phyloP scores from a whole-genome alignment of 2,329 filamentous ascomycete species.

The Knufia petricola region DNA sequence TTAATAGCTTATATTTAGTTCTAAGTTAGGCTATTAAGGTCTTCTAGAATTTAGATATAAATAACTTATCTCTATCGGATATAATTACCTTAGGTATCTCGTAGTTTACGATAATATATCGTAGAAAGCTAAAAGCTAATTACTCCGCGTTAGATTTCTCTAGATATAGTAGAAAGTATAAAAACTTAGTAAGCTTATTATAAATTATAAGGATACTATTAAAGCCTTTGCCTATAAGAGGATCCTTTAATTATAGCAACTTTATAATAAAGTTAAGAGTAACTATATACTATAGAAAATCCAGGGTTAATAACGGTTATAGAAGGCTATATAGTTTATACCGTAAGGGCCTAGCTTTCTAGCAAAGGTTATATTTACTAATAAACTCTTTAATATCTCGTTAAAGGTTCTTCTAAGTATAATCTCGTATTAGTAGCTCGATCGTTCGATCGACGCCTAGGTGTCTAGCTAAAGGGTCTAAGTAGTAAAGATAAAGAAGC shows the following conservation, averaged over 20 bases:
- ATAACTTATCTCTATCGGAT: constrained; percentile 8
- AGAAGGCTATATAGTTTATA: constrained; percentile 13
- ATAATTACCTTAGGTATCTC: constrained; percentile 9
- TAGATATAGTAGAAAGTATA: constrained; percentile 6
- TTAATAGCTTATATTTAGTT: constrained; percentile 11
- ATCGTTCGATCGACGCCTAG: constrained; percentile 11
- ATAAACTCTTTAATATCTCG: constrained; percentile 11
- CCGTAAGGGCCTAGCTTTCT: constrained; percentile 10
- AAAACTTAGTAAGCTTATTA: constrained; percentile 9
- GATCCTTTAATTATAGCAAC: constrained; percentile 7
- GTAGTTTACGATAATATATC: constrained; percentile 9
- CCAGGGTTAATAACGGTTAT: constrained; percentile 9
- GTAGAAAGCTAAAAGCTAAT: constrained; percentile 10
- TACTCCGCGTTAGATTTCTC: constrained; percentile 6
- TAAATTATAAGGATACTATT: constrained; percentile 12
- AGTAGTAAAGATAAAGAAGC: constrained; percentile 7
- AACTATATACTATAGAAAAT: constrained; percentile 12
- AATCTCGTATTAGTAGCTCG: constrained; percentile 12
- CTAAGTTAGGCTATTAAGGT: background rate
- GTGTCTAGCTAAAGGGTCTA: constrained; percentile 4
- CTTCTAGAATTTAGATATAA: constrained; percentile 11
- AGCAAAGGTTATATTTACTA: constrained; percentile 10
- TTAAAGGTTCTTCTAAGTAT: constrained; percentile 9
- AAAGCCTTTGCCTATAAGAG: constrained; percentile 7
- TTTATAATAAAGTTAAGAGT: constrained; percentile 10